Evolutionary conservation across 1,284 basidiomycete genomes (phyloP).

Genomic region (Ceratobasidium sp.): DNA sequence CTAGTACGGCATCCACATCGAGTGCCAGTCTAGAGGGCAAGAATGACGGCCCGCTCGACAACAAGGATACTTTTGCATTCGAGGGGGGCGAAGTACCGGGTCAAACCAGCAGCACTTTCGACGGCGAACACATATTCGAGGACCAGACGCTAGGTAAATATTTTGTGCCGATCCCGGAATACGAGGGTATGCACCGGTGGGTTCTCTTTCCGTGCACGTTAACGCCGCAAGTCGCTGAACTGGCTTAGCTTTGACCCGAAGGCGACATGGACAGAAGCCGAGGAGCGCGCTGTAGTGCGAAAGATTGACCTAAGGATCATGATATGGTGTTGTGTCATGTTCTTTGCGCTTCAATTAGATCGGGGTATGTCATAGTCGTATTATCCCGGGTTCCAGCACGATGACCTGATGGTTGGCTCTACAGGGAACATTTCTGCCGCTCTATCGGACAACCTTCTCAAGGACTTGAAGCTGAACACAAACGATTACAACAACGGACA

Average conservation of each 20-base stretch:
- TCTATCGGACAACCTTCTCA: constrained; percentile 73
- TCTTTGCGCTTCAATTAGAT: constrained; percentile 60
- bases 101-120: neutral
- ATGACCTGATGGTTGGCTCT: neutral
- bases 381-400: constrained; percentile 44
- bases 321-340: constrained; percentile 72
- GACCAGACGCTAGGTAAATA: constrained; percentile 61
- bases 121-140: constrained; percentile 60
- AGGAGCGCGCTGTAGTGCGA: constrained; percentile 61
- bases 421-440: constrained; percentile 67
- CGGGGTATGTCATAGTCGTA: constrained; percentile 4
- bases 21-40: constrained; percentile 8
- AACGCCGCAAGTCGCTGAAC: constrained; percentile 65
- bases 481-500: constrained; percentile 76
- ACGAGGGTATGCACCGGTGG: constrained; percentile 73
- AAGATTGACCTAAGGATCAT: constrained; percentile 74
- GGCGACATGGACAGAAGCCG: constrained; percentile 32
- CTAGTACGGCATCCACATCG: neutral
- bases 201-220: constrained; percentile 63
- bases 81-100: constrained; percentile 17
- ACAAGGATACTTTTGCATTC: neutral
- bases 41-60: neutral
- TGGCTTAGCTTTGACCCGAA: constrained; percentile 16
- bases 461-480: constrained; percentile 68
- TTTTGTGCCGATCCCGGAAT: constrained; percentile 67